These are phyloP conservation scores for Daedalea quercina DNA, from an alignment of 768 basidiomycete species.

Conservation along the genomic window DNA sequence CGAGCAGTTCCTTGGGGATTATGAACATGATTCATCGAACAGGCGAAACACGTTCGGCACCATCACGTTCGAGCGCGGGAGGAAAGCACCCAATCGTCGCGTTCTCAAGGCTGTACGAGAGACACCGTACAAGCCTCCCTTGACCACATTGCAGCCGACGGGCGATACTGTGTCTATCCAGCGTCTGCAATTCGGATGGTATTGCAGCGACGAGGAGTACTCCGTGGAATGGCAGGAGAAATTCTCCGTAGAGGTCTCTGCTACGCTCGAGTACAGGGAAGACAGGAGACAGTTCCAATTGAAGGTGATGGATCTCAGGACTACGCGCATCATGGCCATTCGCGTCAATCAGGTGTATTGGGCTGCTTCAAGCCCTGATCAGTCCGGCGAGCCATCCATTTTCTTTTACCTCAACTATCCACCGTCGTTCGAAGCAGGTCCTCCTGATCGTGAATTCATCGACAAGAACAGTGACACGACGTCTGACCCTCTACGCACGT, in stretches of 20 bases:
- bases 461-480: too few species aligned
- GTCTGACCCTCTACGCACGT: too few species aligned
- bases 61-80: constrained; percentile 20
- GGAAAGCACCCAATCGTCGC: neutral
- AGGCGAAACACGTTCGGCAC: neutral
- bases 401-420: constrained; percentile 37
- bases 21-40: constrained; percentile 18
- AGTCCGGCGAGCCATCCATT: constrained; percentile 21
- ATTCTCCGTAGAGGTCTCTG: constrained; percentile 9
- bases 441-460: neutral
- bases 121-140: neutral
- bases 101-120: constrained; percentile 7
- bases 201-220: constrained; percentile 45
- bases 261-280: constrained; percentile 27
- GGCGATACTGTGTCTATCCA: neutral
- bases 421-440: constrained; percentile 31
- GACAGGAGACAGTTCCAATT: constrained; percentile 46
- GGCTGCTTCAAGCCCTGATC: constrained; percentile 29
- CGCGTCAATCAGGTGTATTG: constrained; percentile 37
- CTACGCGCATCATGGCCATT: constrained; percentile 33
- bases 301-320: constrained; percentile 5
- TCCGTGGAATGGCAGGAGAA: constrained; percentile 52
- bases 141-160: neutral
- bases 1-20: constrained; percentile 33
- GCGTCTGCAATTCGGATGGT: constrained; percentile 51